A percentile compares a stretch with the other conserved stretches of the same genome.
Conservation (phyloP, 176 grass and related monocot genomes). For the Carex scoparia region DNA sequence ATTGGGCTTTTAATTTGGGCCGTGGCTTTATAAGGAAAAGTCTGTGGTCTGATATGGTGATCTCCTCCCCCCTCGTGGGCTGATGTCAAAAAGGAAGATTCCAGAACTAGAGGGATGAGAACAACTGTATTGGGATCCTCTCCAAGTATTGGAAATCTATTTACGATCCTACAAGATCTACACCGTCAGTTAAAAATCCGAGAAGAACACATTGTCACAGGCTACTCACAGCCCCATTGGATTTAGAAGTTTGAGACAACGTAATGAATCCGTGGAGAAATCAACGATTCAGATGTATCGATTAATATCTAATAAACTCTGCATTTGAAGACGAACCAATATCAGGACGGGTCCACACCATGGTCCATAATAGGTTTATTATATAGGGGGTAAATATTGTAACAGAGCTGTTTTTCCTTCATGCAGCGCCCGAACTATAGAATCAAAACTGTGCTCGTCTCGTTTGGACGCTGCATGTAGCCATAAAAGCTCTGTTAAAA, state of each 20-base stretch:
- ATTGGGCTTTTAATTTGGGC: conserved; percentile 21
- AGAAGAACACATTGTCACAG: too few relatives aligned
- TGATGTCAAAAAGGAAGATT: conserved; percentile 50
- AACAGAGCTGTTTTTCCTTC: too few relatives aligned
- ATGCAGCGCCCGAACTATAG: too few relatives aligned
- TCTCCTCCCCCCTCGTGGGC: not conserved
- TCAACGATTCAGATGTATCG: not conserved
- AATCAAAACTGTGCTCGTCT: too few relatives aligned
- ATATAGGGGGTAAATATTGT: too few relatives aligned
- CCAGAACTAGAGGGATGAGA: conserved; percentile 14
- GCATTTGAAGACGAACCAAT: not conserved
- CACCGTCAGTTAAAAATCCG: not conserved
- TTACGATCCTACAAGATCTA: not conserved
- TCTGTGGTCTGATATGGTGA: not conserved
- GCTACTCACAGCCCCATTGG: too few relatives aligned
- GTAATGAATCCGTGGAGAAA: not conserved
- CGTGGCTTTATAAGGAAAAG: not conserved
- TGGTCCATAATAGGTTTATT: too few relatives aligned
- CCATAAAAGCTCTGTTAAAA: too few relatives aligned
- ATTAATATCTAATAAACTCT: not conserved
- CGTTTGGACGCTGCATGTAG: too few relatives aligned
- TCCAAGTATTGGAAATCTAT: not conserved
- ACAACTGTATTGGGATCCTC: not conserved
- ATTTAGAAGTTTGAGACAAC: not conserved
- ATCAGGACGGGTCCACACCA: too few relatives aligned